phyloP scores from a whole-genome alignment of 2,329 filamentous ascomycete species.

The Stylonectria norvegica region DNA sequence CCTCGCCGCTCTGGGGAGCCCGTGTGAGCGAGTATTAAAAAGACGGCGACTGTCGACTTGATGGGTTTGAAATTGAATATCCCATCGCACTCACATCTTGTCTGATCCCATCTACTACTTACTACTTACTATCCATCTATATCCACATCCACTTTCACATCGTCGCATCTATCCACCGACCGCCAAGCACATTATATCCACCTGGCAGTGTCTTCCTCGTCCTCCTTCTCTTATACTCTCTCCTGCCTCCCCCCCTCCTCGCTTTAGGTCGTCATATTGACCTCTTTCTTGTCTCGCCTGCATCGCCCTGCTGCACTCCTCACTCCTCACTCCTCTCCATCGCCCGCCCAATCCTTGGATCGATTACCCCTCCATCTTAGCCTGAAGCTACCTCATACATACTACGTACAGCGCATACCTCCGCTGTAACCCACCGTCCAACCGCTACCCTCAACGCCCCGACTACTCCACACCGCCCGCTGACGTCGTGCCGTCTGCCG shows the following conservation, averaged over 20 bases:
- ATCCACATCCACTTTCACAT: too few species aligned
- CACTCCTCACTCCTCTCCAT: conserved; percentile 4
- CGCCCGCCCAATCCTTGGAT: too few species aligned
- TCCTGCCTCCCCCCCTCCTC: neutral
- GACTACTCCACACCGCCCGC: too few species aligned
- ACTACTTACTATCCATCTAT: conserved; percentile 1
- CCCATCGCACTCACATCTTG: too few species aligned
- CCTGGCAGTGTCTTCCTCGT: neutral
- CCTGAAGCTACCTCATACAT: too few species aligned
- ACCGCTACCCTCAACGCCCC: too few species aligned
- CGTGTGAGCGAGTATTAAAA: neutral
- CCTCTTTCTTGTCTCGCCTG: neutral
- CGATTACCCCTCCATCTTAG: too few species aligned
- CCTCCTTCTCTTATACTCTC: conserved; percentile 3
- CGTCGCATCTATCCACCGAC: too few species aligned
- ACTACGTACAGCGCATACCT: conserved; percentile 1
- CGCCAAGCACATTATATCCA: too few species aligned
- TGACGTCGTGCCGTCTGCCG: too few species aligned
- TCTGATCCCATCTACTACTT: conserved; percentile 9
- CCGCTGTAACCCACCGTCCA: too few species aligned
- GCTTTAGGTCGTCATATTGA: neutral
- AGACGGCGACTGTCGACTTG: neutral
- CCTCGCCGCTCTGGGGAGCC: neutral
- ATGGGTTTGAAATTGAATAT: too few species aligned
- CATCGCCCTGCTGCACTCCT: neutral